A percentile compares a stretch with the other conserved stretches of the same genome.
Conservation (phyloP, 2,329 filamentous ascomycete species). For the Atkinsonella texensis region DNA sequence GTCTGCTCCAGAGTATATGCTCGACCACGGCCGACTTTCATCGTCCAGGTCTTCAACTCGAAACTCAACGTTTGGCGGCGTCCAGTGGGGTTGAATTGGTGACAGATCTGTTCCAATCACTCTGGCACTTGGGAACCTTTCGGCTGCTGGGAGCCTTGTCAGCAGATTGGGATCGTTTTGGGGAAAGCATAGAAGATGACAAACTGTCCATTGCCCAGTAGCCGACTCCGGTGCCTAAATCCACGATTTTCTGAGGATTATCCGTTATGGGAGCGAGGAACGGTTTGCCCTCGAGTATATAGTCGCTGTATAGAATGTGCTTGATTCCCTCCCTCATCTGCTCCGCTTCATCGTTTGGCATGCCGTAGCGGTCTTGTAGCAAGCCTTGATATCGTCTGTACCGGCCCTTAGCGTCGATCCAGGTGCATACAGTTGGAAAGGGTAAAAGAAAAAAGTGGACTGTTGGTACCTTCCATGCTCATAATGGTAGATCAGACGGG, state of each 20-base stretch:
- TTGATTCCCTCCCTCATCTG: slow-evolving; percentile 36
- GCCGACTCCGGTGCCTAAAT: slow-evolving; percentile 37
- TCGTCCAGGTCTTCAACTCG: slow-evolving; percentile 26
- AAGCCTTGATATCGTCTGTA: slow-evolving; percentile 38
- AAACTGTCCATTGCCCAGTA: slow-evolving; percentile 44
- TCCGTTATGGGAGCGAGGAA: slow-evolving; percentile 31
- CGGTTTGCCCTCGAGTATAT: slow-evolving; percentile 31
- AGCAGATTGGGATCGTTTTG: too few species aligned
- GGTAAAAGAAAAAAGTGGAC: background rate
- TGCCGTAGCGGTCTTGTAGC: slow-evolving; percentile 32
- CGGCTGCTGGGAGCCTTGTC: slow-evolving; percentile 25
- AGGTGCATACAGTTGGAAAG: background rate
- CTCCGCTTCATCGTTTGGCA: slow-evolving; percentile 42
- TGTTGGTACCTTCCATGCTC: slow-evolving; percentile 24
- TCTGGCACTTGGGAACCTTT: slow-evolving; percentile 30
- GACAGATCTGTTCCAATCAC: slow-evolving; percentile 34
- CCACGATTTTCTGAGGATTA: slow-evolving; percentile 35
- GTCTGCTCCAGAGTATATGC: slow-evolving; percentile 30
- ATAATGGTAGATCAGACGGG: slow-evolving; percentile 20
- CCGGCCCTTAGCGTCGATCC: background rate
- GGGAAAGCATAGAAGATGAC: slow-evolving; percentile 8
- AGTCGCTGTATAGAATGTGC: slow-evolving; percentile 34
- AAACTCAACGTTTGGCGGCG: slow-evolving; percentile 46
- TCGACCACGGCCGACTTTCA: slow-evolving; percentile 22
- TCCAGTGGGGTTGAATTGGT: slow-evolving; percentile 31